phyloP scores from a whole-genome alignment of 2,329 filamentous ascomycete genomes.

The Fusarium sp. region DNA sequence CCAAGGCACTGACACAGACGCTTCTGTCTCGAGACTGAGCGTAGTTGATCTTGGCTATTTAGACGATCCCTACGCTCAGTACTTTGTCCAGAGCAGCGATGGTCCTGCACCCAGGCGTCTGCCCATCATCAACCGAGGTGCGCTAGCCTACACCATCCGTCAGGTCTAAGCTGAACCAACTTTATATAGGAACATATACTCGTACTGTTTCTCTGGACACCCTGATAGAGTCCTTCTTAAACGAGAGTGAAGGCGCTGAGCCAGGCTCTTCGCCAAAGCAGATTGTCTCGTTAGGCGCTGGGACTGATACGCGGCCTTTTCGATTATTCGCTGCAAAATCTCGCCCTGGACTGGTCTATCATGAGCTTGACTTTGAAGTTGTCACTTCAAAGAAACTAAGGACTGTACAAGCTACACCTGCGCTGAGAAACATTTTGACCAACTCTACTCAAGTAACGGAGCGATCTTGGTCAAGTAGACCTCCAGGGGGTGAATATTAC shows the following conservation, averaged over 20 bases:
- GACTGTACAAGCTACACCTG: conserved; percentile 60
- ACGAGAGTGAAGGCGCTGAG: conserved; percentile 46
- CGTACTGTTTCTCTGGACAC: conserved; percentile 85
- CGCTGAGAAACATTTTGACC: conserved; percentile 54
- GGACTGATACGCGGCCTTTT: conserved; percentile 91
- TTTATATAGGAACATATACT: conserved; percentile 83
- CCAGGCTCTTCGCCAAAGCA: conserved; percentile 64
- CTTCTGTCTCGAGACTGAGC: conserved; percentile 87
- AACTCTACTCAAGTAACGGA: conserved; percentile 46
- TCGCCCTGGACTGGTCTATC: conserved; percentile 71
- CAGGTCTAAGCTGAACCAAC: conserved; percentile 24
- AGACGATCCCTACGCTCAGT: conserved; percentile 79
- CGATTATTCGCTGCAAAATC: conserved; percentile 68
- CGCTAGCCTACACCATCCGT: conserved; percentile 32
- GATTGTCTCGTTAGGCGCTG: conserved; percentile 91
- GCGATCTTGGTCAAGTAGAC: conserved; percentile 58
- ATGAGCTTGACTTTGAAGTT: conserved; percentile 89
- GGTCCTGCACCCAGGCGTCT: conserved; percentile 71
- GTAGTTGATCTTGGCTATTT: conserved; percentile 89
- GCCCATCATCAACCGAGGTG: conserved; percentile 95
- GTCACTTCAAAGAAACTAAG: conserved; percentile 76
- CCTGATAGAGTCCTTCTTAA: conserved; percentile 78
- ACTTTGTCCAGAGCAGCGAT: conserved; percentile 67
- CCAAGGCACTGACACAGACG: conserved; percentile 91
- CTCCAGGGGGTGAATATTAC: conserved; percentile 58